Evolutionary conservation across 768 basidiomycete species (phyloP), one percentile per base, ranked within the genome.

Genomic region (Mycena belliarum): DNA sequence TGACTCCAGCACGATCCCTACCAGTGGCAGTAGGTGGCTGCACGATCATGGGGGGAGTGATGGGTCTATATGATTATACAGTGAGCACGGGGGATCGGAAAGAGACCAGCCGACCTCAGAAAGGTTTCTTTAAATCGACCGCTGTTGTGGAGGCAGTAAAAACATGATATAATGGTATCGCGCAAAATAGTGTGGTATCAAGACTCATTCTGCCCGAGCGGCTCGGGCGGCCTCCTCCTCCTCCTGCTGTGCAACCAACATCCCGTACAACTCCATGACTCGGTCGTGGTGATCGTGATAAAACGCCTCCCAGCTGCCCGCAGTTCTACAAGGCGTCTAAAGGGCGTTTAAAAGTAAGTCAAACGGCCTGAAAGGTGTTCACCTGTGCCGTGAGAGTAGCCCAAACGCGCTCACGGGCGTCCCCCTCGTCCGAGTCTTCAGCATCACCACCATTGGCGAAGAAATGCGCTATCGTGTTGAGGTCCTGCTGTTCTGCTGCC

Each of bases 1-100:
- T n/a, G n/a, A n/a, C 23, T 52, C 10, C 63, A 95, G 93, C 85
- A 51, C 88, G 90, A 59, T 97, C 94, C 29, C 66, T 96, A 63
- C 94, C 94, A 7, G 76, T 88, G 68, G 93, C 90, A 28, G 65
- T 94, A 18, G 90, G 85, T 21, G 85, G 88, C 29, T 95, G 93
- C 69, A 87, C 80, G 2, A 76, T 88, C 48, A 76, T 95, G 55
- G 94, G 91, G 49, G 87, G 86, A 14, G 79, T 86, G 7, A 83
- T 94, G 70, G 95, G 93, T 16, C 82, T 85, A 38, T 91, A 88
- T 68, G 89, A 94, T 65, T 89, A 88, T 62, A 82, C 88, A 23
- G 88, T 55, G 67, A 73, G 12, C 84, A 84, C 40, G 76, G 79
- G 48, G 65, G 72, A 5, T 71, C 72, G 49, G 60, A 69, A 60